Evolutionary conservation across 331 rosid genomes (phyloP), one percentile per base, ranked within the genome.

Genomic region (Quercus tomentella): DNA sequence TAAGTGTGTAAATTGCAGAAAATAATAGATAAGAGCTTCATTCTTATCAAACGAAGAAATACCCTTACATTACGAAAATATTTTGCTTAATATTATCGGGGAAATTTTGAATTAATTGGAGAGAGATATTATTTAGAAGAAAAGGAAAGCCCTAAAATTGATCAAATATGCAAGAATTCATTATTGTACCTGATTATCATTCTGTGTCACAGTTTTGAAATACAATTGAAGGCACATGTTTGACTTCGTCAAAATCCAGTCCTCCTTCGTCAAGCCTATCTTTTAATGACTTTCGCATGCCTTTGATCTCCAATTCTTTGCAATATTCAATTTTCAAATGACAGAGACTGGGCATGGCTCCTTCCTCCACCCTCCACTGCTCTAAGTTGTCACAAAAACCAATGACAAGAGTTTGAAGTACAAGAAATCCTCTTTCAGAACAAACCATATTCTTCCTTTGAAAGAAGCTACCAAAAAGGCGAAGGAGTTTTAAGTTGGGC

Each of bases 301-400:
- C 54, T 70, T 77, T 4, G 5, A 4, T 30, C 31, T 28, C 4
- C 33, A 84, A 85, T 26, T 1, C 2, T 1, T 0, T 1, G 72
- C 90, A 86, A 21, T 63, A 58, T 31, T 22, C 28, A 51, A 89
- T 82, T 80, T 76, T 72, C 55, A 89, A 83, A 65, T 66, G 80
- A n/a, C 66, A 5, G 73, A 89, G 89, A 73, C 49, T 49, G 31
- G 80, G 73, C 88, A 89, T 75, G 45, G 88, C 87, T 54, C 74
- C 87, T 80, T 84, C 79, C 2, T 80, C 84, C 77, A 84, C 56
- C 69, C 75, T 84, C 90, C 87, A 88, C 86, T 80, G 84, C 70
- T 82, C 89, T 26, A 88, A 30, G 4, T 1, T 4, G 3, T 41
- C 82, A 49, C 84, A 15, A 80, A 79, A 41, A n/a, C n/a, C n/a